Base-by-base conservation (phyloP, 192 early-diverging fungal genomes). In the Umbelopsis vinacea region DNA sequence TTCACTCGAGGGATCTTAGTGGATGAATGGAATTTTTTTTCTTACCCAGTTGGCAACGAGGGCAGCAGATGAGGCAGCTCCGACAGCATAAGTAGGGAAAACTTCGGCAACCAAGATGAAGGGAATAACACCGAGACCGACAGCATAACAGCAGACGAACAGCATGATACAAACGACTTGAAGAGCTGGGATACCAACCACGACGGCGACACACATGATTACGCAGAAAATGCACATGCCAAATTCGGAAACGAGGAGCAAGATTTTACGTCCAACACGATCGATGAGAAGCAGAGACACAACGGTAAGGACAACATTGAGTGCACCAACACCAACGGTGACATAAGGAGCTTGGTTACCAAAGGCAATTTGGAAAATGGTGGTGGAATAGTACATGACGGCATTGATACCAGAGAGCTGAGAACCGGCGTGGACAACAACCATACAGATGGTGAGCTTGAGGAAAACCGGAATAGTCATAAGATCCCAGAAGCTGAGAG, bases 381-480 rank as follows among this genome's bases (percentile, higher is more conserved):
- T 83, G 33, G 85, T 86, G 75, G 81, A 84, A 77, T 89, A 88
- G 68, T 87, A 92, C 55, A 90, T 83, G 46, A 88, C 84, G 7
- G 84, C 82, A 43, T 89, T 87, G 72, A 92, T 90, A 24, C 92
- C 90, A 29, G 85, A 85, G 7, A 93, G 79, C 72, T 91, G 92
- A 37, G 70, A 71, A 29, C 46, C 70, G 12, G 70, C 50, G 76
- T 92, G 90, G 45, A 86, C 70, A 21, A 85, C 67, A 76, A 89
- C 88, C 67, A 93, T 72, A 4, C 81, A 83, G 29, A 89, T 66
- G 46, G 87, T 84, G 48, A 83, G 84, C 38, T 84, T 77, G 47
- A 69, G 40, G 67, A 76, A 72, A 9, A 69, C 68, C 29, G 68
- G 79, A 52, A 70, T 71, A 24, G 68, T 67, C 55, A 80, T 50